Evolutionary conservation across 176 grass and related monocot species (phyloP).

Genomic region (Melocanna baccifera): DNA sequence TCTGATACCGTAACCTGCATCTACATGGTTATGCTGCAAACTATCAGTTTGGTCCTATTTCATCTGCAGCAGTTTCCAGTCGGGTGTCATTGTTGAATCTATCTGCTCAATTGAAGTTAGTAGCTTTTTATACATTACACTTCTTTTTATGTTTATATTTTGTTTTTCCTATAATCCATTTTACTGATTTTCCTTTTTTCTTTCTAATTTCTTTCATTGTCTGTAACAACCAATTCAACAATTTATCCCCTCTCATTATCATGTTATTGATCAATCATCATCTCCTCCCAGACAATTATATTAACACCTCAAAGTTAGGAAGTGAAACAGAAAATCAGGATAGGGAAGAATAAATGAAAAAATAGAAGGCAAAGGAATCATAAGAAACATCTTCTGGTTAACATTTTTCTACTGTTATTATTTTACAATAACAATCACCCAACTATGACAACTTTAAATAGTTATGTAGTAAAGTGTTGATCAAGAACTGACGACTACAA

Average conservation of each 20-base stretch:
- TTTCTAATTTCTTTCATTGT: neutral
- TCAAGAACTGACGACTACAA: neutral
- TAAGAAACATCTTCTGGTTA: neutral
- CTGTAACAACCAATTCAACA: neutral
- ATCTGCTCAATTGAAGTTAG: neutral
- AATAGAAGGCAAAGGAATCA: neutral
- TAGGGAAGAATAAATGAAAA: neutral
- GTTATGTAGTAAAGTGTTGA: neutral
- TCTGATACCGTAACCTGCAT: too few species aligned
- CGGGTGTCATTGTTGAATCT: neutral
- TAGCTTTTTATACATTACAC: neutral
- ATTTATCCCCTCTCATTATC: neutral
- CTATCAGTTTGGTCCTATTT: too few species aligned
- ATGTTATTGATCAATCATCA: neutral
- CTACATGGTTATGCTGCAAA: too few species aligned
- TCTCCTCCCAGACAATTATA: neutral
- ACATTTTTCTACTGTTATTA: neutral
- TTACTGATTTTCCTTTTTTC: neutral
- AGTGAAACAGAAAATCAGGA: neutral
- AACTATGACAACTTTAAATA: neutral
- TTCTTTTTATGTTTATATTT: neutral
- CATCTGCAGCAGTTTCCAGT: neutral
- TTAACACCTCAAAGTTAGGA: neutral
- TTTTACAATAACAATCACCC: neutral
- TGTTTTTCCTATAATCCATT: neutral